Evolutionary conservation across 352 stramenopile genomes (phyloP).

Genomic region (Peronospora farinosa): DNA sequence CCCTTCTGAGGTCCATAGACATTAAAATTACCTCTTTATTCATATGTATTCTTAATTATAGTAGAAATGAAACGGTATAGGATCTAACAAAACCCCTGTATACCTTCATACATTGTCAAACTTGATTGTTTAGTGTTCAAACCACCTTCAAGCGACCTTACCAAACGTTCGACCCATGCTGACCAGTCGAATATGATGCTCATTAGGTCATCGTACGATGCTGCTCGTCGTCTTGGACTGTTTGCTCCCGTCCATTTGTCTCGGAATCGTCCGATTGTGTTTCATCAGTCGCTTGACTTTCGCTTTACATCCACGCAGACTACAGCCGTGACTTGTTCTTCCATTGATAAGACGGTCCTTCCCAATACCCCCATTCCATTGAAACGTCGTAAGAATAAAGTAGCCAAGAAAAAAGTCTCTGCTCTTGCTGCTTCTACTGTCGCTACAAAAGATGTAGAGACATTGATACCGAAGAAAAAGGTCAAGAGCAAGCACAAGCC

Average conservation of each 20-base stretch:
- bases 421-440: neutral
- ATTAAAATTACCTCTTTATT: no score
- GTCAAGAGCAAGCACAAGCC: slow-evolving; percentile 7
- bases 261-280: neutral
- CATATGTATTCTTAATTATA: neutral
- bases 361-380: slow-evolving; percentile 21
- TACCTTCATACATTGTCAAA: neutral
- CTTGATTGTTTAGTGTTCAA: neutral
- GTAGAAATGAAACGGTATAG: no score
- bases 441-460: slow-evolving; percentile 8
- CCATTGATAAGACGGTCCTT: neutral
- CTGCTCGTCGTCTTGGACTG: slow-evolving; percentile 16
- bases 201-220: slow-evolving; percentile 10
- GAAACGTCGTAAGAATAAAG: slow-evolving; percentile 31
- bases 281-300: slow-evolving; percentile 4
- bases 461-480: slow-evolving; percentile 5
- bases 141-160: slow-evolving; percentile 4
- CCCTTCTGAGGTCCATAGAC: no score
- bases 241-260: slow-evolving; percentile 1
- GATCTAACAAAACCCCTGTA: no score
- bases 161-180: neutral
- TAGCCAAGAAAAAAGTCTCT: slow-evolving; percentile 24
- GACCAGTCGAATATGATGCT: slow-evolving; percentile 24
- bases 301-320: slow-evolving; percentile 11
- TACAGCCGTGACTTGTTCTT: neutral